Evolutionary conservation across 2,329 filamentous ascomycete genomes (phyloP).

Genomic region (Trichoderma asperellum): DNA sequence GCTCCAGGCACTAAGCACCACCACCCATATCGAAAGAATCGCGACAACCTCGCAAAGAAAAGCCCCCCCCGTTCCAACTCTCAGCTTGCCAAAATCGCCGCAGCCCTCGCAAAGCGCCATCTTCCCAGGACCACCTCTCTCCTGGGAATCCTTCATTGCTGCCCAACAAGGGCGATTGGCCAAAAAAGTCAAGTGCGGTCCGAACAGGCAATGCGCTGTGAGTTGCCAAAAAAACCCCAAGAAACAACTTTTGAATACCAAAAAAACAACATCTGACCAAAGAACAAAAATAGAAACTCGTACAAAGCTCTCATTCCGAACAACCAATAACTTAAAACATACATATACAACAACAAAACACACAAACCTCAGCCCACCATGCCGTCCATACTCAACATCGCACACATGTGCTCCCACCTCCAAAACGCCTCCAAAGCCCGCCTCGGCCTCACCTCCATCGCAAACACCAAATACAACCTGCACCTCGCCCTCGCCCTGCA

Average conservation of each 20-base stretch:
- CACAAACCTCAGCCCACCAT: conserved; percentile 34
- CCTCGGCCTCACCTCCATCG: conserved; percentile 81
- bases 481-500: conserved; percentile 76
- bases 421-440: conserved; percentile 87
- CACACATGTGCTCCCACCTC: conserved; percentile 84
- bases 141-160: background rate
- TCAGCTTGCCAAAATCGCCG: background rate
- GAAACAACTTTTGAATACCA: background rate
- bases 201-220: conserved; percentile 1
- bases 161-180: conserved; percentile 6
- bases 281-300: too few species aligned
- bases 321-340: too few species aligned
- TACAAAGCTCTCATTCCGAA: background rate
- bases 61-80: background rate
- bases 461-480: conserved; percentile 80
- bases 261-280: background rate
- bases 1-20: background rate
- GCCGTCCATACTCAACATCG: conserved; percentile 67
- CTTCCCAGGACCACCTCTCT: background rate
- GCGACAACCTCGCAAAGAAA: conserved; percentile 13
- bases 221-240: background rate
- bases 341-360: too few species aligned
- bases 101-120: background rate
- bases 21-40: conserved; percentile 14
- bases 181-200: background rate